Percentiles rank a stretch among this genome's conserved stretches.
These are phyloP conservation scores for Cladophialophora immunda DNA, from an alignment of 2,329 filamentous ascomycete genomes.

Conservation along the genomic window DNA sequence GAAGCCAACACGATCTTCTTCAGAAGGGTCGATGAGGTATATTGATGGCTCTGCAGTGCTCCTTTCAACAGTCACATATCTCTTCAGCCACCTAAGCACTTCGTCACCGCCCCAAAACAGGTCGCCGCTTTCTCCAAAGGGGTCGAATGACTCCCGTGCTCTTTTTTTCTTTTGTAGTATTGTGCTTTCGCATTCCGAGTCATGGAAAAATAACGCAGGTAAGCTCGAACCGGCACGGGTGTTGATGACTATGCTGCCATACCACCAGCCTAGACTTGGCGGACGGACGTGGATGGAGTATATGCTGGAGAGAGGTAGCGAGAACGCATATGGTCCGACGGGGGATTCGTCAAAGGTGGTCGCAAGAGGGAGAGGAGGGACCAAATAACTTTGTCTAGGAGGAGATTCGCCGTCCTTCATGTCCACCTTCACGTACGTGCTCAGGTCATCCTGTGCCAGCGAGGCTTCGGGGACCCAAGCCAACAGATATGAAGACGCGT, in stretches of 20 bases:
- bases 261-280: slow-evolving; percentile 98
- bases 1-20: slow-evolving; percentile 85
- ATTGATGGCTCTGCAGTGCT: slow-evolving; percentile 88
- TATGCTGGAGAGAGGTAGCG: slow-evolving; percentile 86
- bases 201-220: slow-evolving; percentile 95
- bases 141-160: slow-evolving; percentile 85
- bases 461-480: slow-evolving; percentile 93
- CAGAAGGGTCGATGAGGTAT: slow-evolving; percentile 86
- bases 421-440: slow-evolving; percentile 95
- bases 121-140: slow-evolving; percentile 82
- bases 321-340: slow-evolving; percentile 85
- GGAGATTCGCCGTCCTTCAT: slow-evolving; percentile 81
- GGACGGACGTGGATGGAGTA: slow-evolving; percentile 91
- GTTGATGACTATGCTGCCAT: slow-evolving; percentile 93
- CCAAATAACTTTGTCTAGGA: slow-evolving; percentile 86
- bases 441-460: slow-evolving; percentile 78
- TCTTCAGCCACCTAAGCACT: slow-evolving; percentile 86
- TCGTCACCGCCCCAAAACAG: slow-evolving; percentile 99
- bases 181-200: slow-evolving; percentile 94
- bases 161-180: slow-evolving; percentile 91
- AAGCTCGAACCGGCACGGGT: slow-evolving; percentile 90
- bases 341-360: slow-evolving; percentile 73
- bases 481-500: slow-evolving; percentile 76
- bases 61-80: slow-evolving; percentile 83
- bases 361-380: slow-evolving; percentile 87